Conservation (phyloP, 352 stramenopile genomes). For the Globisporangium polare region DNA sequence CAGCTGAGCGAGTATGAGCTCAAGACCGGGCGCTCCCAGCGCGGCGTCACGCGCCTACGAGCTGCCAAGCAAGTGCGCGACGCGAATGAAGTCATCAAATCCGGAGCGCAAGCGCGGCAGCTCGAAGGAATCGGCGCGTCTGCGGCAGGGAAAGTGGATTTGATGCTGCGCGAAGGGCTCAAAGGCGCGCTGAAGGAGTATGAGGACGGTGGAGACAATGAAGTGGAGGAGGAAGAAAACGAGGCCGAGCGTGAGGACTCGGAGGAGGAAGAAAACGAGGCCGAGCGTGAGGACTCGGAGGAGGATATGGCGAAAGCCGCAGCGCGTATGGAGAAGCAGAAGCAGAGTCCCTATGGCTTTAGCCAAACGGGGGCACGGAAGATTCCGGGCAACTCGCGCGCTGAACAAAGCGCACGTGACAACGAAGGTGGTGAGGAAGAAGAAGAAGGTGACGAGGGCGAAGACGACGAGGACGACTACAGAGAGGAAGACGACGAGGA, state of each 20-base stretch:
- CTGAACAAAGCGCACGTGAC: too few species aligned
- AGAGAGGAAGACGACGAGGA: background rate
- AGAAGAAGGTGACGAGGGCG: slow-evolving; percentile 17
- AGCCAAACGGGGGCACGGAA: too few species aligned
- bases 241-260: slow-evolving; percentile 5
- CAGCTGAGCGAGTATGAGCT: slow-evolving; percentile 59
- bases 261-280: slow-evolving; percentile 15
- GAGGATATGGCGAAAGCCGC: background rate
- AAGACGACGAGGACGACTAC: slow-evolving; percentile 7
- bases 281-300: background rate
- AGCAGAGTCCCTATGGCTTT: too few species aligned
- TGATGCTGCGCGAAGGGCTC: slow-evolving; percentile 50
- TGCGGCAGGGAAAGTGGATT: slow-evolving; percentile 53
- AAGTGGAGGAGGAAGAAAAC: slow-evolving; percentile 15
- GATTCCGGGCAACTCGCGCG: too few species aligned
- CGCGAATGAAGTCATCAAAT: slow-evolving; percentile 38
- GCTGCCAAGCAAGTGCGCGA: slow-evolving; percentile 55
- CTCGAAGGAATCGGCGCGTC: slow-evolving; percentile 46
- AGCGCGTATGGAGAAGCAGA: background rate
- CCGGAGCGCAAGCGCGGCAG: slow-evolving; percentile 47
- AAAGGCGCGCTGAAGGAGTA: slow-evolving; percentile 50
- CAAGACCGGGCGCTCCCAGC: slow-evolving; percentile 37
- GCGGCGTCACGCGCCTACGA: slow-evolving; percentile 50
- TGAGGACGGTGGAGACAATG: slow-evolving; percentile 19
- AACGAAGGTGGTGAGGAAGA: slow-evolving; percentile 4